Evolutionary conservation across 768 basidiomycete genomes (phyloP).

Genomic region (Hydnum rufescens): DNA sequence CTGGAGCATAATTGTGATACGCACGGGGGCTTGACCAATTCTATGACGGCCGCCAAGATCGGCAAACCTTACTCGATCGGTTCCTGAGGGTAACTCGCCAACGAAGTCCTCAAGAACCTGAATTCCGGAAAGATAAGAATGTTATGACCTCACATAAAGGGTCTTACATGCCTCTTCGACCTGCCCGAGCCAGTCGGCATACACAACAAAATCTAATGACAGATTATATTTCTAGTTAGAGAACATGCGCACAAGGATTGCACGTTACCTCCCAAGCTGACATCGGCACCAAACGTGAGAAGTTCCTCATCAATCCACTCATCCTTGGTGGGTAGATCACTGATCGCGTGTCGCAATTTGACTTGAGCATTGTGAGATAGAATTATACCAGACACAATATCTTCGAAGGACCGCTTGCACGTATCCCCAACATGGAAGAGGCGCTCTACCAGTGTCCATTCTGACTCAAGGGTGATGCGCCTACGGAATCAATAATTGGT

Average conservation of each 20-base stretch:
- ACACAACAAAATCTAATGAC: conserved; percentile 45
- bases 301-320: conserved; percentile 45
- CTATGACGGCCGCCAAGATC: conserved; percentile 58
- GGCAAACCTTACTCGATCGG: conserved; percentile 47
- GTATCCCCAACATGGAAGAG: conserved; percentile 60
- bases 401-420: conserved; percentile 59
- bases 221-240: no score
- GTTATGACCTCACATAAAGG: not conserved
- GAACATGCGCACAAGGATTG: no score
- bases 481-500: not conserved
- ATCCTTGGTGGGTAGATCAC: conserved; percentile 28
- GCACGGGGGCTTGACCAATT: conserved; percentile 37
- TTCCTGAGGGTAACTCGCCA: conserved; percentile 38
- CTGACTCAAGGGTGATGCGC: conserved; percentile 27
- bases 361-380: conserved; percentile 39
- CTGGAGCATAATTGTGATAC: not conserved
- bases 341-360: conserved; percentile 60
- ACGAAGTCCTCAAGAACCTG: conserved; percentile 73
- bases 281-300: conserved; percentile 33
- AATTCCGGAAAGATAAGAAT: conserved; percentile 6
- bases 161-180: conserved; percentile 46
- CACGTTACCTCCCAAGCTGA: conserved; percentile 28
- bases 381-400: conserved; percentile 59
- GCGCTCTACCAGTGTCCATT: conserved; percentile 55
- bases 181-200: conserved; percentile 80